These are phyloP conservation scores for Hygrophila difformis DNA, from an alignment of 257 asterid species.

Conservation along the genomic window DNA sequence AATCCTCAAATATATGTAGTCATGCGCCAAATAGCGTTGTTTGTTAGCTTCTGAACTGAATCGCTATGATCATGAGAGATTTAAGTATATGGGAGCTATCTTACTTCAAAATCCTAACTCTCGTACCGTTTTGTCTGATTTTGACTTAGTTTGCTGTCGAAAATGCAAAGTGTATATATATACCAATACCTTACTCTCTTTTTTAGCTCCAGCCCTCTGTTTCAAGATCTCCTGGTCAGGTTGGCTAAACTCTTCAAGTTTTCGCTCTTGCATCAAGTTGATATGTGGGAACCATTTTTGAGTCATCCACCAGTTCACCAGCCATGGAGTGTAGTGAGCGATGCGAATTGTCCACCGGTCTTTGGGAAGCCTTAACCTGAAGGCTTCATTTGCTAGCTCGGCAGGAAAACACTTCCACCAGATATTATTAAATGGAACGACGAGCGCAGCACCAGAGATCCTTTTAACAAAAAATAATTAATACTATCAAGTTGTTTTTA, in stretches of 20 bases:
- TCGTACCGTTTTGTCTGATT: too few species aligned
- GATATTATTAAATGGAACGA: constrained; percentile 55
- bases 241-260: constrained; percentile 27
- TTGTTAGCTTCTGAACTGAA: too few species aligned
- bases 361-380: constrained; percentile 24
- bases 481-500: too few species aligned
- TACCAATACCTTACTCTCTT: constrained; percentile 61
- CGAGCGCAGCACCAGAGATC: constrained; percentile 71
- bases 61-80: too few species aligned
- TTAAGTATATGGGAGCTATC: too few species aligned
- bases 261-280: constrained; percentile 46
- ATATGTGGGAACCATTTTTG: constrained; percentile 66
- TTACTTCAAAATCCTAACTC: too few species aligned
- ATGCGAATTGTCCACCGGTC: constrained; percentile 48
- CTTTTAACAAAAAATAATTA: too few species aligned
- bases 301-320: constrained; percentile 81
- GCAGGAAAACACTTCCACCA: constrained; percentile 77
- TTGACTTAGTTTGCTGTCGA: too few species aligned
- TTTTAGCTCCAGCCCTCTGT: constrained; percentile 31
- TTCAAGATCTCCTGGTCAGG: constrained; percentile 50
- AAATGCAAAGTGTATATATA: too few species aligned
- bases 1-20: too few species aligned
- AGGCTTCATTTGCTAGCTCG: constrained; percentile 28
- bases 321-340: constrained; percentile 72
- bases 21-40: too few species aligned